Evolutionary conservation across 768 basidiomycete genomes (phyloP), one percentile per base, ranked within the genome.

Genomic region (Paxillus ammoniavirescens): DNA sequence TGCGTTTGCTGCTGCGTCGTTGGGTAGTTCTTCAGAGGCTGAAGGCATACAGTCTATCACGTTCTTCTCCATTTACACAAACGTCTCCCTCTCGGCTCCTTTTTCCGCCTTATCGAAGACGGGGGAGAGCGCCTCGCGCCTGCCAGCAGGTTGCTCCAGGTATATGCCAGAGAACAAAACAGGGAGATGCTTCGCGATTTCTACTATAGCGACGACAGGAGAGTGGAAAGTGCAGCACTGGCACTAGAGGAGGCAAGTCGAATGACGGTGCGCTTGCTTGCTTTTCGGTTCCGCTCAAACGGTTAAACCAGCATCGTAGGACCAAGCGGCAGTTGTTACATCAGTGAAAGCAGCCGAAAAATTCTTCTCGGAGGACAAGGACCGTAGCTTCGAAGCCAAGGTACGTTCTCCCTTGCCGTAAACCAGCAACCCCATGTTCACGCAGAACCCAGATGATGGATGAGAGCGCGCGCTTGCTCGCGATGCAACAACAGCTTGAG

Each of bases 181-280:
- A 77, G 89, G 47, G 91, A 92, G 58, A 89, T 98, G 83, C 74
- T 98, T 7, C 79, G 93, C 14, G 94, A 99, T 67, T 98, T 95
- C 72, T 98, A 94, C 70, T 99, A 96, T 65, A 96, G 96, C 35
- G 97, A 99, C 62, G 97, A 98, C 71, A 78, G 97, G 50, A 80
- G 95, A 43, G 87, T 92, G 13, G 97, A 98, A 66, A 96, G 89
- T 69, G 97, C 94, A 0, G 80, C 89, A n/a, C 73, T 98, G 3
- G 88, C 83, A 36, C 72, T 99, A 18, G 91, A 91, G 42, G 97
- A 98, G 68, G 88, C 92, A 7, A 75, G 78, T 3, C 72, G 72
- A 18, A 84, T 87, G 69, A 69, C 71, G 61, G 94, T 93, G 59
- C 57, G 78, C 56, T 13, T 40, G 5, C 4, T n/a, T 9, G 31